These are phyloP conservation scores for Bassia scoparia DNA, from an alignment of 148 eudicot species.

Conservation along the genomic window DNA sequence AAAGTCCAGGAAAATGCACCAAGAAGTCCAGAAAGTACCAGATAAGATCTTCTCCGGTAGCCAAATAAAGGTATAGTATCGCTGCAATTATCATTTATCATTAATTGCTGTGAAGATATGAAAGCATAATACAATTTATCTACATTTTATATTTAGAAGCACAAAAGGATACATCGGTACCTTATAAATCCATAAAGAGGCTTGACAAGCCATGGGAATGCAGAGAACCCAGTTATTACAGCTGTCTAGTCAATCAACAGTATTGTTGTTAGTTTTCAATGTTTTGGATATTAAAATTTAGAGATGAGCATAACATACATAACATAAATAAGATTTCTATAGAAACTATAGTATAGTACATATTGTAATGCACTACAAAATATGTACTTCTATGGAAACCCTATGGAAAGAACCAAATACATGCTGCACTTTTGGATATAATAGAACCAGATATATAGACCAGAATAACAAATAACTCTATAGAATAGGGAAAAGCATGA, in stretches of 20 bases:
- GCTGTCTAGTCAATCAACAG: constrained; percentile 80
- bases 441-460: neutral
- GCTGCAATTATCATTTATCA: constrained; percentile 38
- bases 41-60: constrained; percentile 90
- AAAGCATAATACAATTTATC: constrained; percentile 2
- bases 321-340: neutral
- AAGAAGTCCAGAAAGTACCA: constrained; percentile 84
- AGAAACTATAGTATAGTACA: neutral
- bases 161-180: constrained; percentile 32
- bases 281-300: constrained; percentile 5
- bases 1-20: constrained; percentile 96
- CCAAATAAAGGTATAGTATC: constrained; percentile 96
- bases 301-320: neutral
- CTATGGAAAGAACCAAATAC: no score
- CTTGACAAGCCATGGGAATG: constrained; percentile 96
- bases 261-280: constrained; percentile 36
- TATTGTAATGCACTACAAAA: neutral
- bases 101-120: neutral
- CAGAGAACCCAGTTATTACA: constrained; percentile 82
- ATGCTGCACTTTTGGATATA: neutral
- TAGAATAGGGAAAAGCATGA: neutral
- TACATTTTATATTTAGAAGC: neutral
- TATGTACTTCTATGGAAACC: neutral
- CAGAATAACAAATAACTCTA: neutral
- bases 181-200: constrained; percentile 98